Base-by-base conservation (phyloP, 2,329 filamentous ascomycete species). In the Aspergillus awamori region DNA sequence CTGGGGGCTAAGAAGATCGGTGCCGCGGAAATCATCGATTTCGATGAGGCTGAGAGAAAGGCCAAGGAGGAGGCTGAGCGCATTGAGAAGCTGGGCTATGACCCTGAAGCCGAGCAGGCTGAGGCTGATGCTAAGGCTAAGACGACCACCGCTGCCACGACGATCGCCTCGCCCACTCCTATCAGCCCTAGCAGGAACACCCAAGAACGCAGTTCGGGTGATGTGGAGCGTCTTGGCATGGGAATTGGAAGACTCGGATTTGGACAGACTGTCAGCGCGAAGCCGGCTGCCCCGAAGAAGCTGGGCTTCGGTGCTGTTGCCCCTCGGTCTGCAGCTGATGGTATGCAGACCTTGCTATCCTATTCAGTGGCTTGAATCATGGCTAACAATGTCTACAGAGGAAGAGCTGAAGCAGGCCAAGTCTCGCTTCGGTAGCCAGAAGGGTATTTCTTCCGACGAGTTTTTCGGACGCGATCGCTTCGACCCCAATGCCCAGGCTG, bases 11-110 rank as follows among this genome's bases (percentile, higher is more conserved):
- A 98, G 86, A 98, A 98, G 83, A 86, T 96, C 36, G 86, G 84
- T 3, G 80, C 81, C 33, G 85, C 83, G 49, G 90, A 93, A 67
- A 80, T 88, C 11, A 93, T 99, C 65, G 94, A 99, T 80, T 99
- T 99, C 72, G 95, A 99, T 66, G 95, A 94, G 76, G 95, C 93
- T 3, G 95, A 99, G 83, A 92, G 91, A 78, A 97, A 96, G 80
- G 95, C 95, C 47, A 96, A 94, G 77, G 95, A 98, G 78, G 95
- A 99, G 78, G 95, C 93, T 2, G 95, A 98, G 77, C 89, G 95
- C 68, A 95, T 97, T 74, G 93, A 90, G 75, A 97, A 96, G 80
- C 83, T 99, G 22, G 95, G 95, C 41, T 99, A 99, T 72, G 93
- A 99, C 70, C 92, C 93, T 0, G 90, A 97, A 65, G 93, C 92